Conservation (phyloP, 768 basidiomycete species). For the Butyriboletus loyo region DNA sequence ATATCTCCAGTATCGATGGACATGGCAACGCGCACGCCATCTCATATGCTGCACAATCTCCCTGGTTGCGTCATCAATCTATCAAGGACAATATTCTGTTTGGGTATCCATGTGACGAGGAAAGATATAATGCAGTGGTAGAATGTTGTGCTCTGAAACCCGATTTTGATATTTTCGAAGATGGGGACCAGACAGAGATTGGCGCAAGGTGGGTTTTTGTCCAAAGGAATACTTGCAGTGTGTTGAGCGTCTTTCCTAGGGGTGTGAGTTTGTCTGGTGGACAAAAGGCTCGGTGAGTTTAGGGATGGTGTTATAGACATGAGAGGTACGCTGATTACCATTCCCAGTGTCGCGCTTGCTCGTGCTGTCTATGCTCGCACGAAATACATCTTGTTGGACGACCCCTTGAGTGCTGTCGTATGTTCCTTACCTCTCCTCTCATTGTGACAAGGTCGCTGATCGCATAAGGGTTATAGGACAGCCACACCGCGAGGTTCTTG, state of each 20-base stretch:
- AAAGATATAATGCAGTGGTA: constrained; percentile 72
- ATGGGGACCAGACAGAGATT: constrained; percentile 85
- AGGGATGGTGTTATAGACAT: background rate
- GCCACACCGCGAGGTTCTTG: constrained; percentile 61
- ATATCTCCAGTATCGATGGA: constrained; percentile 53
- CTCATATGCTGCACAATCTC: constrained; percentile 71
- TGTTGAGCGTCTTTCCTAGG: constrained; percentile 27
- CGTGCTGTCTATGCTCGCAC: constrained; percentile 76
- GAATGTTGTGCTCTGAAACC: constrained; percentile 79
- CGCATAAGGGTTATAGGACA: constrained; percentile 44
- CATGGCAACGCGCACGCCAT: constrained; percentile 60
- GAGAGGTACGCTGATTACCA: background rate
- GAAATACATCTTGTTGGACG: constrained; percentile 72
- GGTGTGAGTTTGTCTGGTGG: constrained; percentile 79
- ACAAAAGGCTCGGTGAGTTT: constrained; percentile 68
- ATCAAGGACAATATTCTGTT: constrained; percentile 83
- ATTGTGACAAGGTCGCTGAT: background rate
- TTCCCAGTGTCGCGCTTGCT: constrained; percentile 70
- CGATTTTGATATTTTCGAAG: constrained; percentile 81
- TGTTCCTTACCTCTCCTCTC: constrained; percentile 26
- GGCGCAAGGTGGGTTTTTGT: constrained; percentile 52
- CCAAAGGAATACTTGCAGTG: background rate
- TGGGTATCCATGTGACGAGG: constrained; percentile 65
- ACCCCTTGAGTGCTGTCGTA: constrained; percentile 80
- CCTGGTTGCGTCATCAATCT: constrained; percentile 68